These are phyloP conservation scores for Pseudoturritis turrita DNA, from an alignment of 345 rosid species.

Conservation along the genomic window DNA sequence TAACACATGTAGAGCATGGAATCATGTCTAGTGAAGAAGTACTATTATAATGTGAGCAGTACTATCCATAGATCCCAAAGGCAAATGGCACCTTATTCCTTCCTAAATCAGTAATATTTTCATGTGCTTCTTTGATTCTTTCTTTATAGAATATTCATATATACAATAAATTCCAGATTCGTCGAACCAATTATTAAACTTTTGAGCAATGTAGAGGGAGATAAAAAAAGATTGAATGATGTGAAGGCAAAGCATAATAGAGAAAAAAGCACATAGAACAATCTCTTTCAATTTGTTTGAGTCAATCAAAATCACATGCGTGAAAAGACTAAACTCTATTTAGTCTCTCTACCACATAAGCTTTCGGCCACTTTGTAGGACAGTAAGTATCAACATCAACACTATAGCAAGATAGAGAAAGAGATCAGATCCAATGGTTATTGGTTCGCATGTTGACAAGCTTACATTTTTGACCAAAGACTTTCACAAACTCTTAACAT, in stretches of 20 bases:
- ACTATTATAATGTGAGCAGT: slow-evolving; percentile 3
- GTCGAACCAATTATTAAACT: slow-evolving; percentile 26
- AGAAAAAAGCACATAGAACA: not conserved
- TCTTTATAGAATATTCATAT: slow-evolving; percentile 11
- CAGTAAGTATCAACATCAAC: slow-evolving; percentile 27
- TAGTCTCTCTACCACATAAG: slow-evolving; percentile 8
- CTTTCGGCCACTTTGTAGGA: slow-evolving; percentile 25
- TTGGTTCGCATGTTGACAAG: slow-evolving; percentile 13
- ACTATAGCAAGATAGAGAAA: slow-evolving; percentile 15
- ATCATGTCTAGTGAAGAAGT: slow-evolving; percentile 1
- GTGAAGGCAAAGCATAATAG: not conserved
- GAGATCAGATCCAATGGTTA: slow-evolving; percentile 5
- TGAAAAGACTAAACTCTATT: slow-evolving; percentile 54
- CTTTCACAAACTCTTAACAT: slow-evolving; percentile 7
- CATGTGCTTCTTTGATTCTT: slow-evolving; percentile 23
- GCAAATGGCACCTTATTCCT: slow-evolving; percentile 17
- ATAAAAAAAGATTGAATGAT: not conserved
- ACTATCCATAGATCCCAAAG: slow-evolving; percentile 10
- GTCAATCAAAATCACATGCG: slow-evolving; percentile 38
- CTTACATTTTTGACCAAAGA: slow-evolving; percentile 21
- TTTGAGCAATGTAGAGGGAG: slow-evolving; percentile 10
- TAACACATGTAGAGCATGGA: slow-evolving; percentile 18
- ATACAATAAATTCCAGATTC: slow-evolving; percentile 7
- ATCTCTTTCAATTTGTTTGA: slow-evolving; percentile 10
- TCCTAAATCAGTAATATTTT: slow-evolving; percentile 17